Evolutionary conservation across 306 rosid genomes (phyloP).

Genomic region (Cicer cuneatum): DNA sequence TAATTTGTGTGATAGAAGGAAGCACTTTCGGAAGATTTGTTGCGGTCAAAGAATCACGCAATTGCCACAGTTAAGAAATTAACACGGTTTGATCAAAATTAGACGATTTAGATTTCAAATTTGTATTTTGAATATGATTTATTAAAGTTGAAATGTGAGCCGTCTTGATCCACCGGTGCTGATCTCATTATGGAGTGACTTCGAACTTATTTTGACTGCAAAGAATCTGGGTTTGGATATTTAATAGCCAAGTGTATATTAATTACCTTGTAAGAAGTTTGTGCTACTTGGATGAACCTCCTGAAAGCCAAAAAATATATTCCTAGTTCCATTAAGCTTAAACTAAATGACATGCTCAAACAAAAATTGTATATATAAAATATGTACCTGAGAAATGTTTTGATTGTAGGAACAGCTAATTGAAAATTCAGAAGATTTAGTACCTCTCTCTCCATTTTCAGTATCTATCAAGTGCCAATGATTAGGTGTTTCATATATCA

Average conservation of each 20-base stretch:
- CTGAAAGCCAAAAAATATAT: constrained; percentile 53
- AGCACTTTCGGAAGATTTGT: background rate
- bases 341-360: constrained; percentile 8
- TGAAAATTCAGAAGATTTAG: constrained; percentile 74
- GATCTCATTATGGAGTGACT: background rate
- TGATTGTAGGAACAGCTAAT: constrained; percentile 76
- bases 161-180: background rate
- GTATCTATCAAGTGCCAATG: constrained; percentile 56
- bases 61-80: background rate
- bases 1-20: background rate
- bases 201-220: background rate
- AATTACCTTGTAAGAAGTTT: constrained; percentile 69
- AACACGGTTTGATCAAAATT: background rate
- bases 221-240: background rate
- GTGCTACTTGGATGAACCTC: constrained; percentile 85
- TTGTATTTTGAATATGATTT: background rate
- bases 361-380: background rate
- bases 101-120: background rate
- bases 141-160: constrained; percentile 1
- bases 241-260: constrained; percentile 11
- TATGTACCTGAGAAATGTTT: constrained; percentile 86
- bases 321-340: constrained; percentile 23
- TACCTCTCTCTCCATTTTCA: constrained; percentile 77
- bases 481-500: constrained; percentile 26
- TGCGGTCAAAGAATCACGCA: background rate